phyloP scores from a whole-genome alignment of 495 filamentous ascomycete genomes.

The Talaromyces adpressus region DNA sequence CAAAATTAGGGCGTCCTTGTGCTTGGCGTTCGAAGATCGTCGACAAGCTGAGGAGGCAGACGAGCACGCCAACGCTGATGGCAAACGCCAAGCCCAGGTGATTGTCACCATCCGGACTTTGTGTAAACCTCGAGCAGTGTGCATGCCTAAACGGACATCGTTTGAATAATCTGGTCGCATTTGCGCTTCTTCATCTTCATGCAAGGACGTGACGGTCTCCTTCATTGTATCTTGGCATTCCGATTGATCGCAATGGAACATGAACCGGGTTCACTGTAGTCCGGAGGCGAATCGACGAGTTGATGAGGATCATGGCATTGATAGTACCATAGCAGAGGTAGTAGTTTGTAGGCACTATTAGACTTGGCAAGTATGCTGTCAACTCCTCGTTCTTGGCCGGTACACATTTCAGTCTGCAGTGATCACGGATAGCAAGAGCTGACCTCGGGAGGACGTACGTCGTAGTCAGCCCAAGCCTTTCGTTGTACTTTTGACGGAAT shows the following conservation, averaged over 20 bases:
- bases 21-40: neutral
- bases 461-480: neutral
- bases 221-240: neutral
- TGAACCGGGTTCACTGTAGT: neutral
- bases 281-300: neutral
- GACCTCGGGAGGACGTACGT: neutral
- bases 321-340: neutral
- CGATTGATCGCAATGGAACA: neutral
- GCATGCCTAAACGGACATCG: neutral
- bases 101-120: neutral
- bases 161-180: neutral
- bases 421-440: neutral
- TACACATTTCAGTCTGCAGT: neutral
- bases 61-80: neutral
- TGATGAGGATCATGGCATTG: neutral
- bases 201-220: neutral
- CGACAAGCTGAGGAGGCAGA: neutral
- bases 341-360: neutral
- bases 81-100: neutral
- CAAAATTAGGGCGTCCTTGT: neutral
- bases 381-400: constrained; percentile 2
- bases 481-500: neutral
- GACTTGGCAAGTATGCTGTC: neutral
- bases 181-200: neutral
- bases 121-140: neutral